These are phyloP conservation scores for Blastomyces silverae DNA, from an alignment of 2,329 filamentous ascomycete genomes.

Conservation along the genomic window DNA sequence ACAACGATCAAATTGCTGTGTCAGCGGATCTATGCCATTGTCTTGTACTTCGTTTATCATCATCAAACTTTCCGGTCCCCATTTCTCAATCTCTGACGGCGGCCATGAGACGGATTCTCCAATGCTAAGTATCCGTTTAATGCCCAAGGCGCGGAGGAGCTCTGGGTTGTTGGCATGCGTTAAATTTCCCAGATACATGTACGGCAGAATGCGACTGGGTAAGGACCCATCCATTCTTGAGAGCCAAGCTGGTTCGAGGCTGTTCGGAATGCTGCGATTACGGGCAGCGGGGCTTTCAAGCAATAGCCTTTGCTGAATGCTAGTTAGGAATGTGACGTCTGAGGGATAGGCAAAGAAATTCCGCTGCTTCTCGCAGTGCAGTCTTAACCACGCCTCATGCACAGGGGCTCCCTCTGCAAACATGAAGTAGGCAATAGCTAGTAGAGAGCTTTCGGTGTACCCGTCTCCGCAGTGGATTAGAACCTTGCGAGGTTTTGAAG, in stretches of 20 bases:
- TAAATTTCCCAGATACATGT: constrained; percentile 94
- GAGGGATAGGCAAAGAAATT: constrained; percentile 97
- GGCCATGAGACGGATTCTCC: constrained; percentile 82
- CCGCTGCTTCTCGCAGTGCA: constrained; percentile 72
- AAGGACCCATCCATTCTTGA: constrained; percentile 79
- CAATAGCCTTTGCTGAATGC: constrained; percentile 68
- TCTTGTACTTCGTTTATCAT: constrained; percentile 84
- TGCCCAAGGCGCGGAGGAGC: constrained; percentile 70
- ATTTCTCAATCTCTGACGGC: constrained; percentile 60
- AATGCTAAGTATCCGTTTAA: constrained; percentile 81
- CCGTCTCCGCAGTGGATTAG: constrained; percentile 92
- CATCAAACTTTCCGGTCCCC: constrained; percentile 72
- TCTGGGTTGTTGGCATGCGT: constrained; percentile 90
- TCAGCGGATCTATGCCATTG: constrained; percentile 91
- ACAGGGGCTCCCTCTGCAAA: constrained; percentile 77
- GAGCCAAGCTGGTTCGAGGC: constrained; percentile 67
- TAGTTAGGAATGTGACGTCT: constrained; percentile 74
- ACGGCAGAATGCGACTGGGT: constrained; percentile 79
- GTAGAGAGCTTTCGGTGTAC: constrained; percentile 87
- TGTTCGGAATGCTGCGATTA: constrained; percentile 17
- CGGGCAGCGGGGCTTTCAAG: constrained; percentile 40
- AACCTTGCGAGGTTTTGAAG: constrained; percentile 56
- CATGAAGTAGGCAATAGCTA: constrained; percentile 87
- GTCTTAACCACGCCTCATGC: constrained; percentile 76
- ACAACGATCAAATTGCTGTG: constrained; percentile 75